These are phyloP conservation scores for Aspergillus sp. DNA, from an alignment of 2,329 filamentous ascomycete species.

Conservation along the genomic window DNA sequence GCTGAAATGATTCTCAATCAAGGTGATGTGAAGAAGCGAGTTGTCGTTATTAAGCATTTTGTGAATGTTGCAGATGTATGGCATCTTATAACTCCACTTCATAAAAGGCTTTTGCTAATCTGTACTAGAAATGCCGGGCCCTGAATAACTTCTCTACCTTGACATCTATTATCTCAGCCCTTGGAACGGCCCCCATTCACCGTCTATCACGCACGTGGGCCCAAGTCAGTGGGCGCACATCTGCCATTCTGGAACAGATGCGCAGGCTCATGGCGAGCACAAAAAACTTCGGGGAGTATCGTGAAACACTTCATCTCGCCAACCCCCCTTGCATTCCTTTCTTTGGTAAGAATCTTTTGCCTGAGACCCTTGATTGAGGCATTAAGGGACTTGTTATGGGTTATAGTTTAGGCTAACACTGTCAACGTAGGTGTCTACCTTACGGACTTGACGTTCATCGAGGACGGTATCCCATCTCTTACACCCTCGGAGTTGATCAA, in stretches of 20 bases:
- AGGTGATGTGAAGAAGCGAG: conserved; percentile 89
- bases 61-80: conserved; percentile 88
- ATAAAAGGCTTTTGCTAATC: conserved; percentile 14
- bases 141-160: conserved; percentile 97
- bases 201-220: conserved; percentile 93
- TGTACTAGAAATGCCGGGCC: conserved; percentile 76
- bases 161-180: conserved; percentile 94
- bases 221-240: conserved; percentile 83
- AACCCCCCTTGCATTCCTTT: conserved; percentile 98
- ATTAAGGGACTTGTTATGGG: background rate
- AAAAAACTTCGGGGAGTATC: conserved; percentile 97
- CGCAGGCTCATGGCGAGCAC: conserved; percentile 93
- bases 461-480: conserved; percentile 94
- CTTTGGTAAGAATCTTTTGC: conserved; percentile 69
- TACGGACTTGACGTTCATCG: conserved; percentile 96
- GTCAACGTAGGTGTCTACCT: conserved; percentile 77
- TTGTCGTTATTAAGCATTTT: conserved; percentile 98
- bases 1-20: conserved; percentile 98
- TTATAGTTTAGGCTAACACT: background rate
- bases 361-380: background rate
- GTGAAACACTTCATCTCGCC: conserved; percentile 85
- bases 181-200: conserved; percentile 92
- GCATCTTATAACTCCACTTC: background rate
- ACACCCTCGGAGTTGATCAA: conserved; percentile 98
- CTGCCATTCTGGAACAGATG: conserved; percentile 81